Evolutionary conservation across 2,329 filamentous ascomycete genomes (phyloP), one percentile per base, ranked within the genome.

Genomic region (Cordyceps fumosorosea): DNA sequence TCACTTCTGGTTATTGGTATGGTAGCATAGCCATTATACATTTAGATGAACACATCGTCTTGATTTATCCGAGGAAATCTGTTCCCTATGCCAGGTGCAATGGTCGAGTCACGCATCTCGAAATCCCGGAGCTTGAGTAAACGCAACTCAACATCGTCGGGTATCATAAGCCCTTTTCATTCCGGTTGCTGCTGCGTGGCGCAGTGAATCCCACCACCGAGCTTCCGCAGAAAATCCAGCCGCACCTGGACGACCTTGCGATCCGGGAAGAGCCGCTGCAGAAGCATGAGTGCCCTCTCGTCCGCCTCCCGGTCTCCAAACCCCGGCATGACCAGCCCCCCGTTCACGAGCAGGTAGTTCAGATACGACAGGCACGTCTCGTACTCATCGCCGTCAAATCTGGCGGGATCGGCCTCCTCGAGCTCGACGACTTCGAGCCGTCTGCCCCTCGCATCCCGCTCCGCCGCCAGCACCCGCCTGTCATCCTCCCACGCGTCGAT

Each of bases 341-440:
- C 55, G 26, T 62, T 62, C 3, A 62, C 61, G 29, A 57, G 32
- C n/a, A 62, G 55, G n/a, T 62, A 62, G 54, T 62, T 62, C 24
- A 62, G 54, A 20, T 62, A 62, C 3, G 54, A 58, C n/a, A 62
- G 55, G 37, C 45, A 51, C 14, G 40, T 62, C 22, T 62, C 34
- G 55, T 62, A 62, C 37, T 51, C 53, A 48, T 54, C 55, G 24
- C 53, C 61, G 18, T 62, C 55, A 48, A 62, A 62, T 12, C 37
- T 18, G 47, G 45, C 47, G 11, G 61, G 47, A 32, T 62, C 55
- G n/a, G 61, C 61, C 22, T 62, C 61, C n/a, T 58, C 54, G 16
- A 62, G 26, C 47, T 62, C 61, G 5, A 62, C 14, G 1, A 62
- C 54, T 26, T 62, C 55, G 14, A 62, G 18, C 8, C 42, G 34